These are phyloP conservation scores for Scheffersomyces lignicola DNA, from an alignment of 1,139 yeast species.

Conservation along the genomic window DNA sequence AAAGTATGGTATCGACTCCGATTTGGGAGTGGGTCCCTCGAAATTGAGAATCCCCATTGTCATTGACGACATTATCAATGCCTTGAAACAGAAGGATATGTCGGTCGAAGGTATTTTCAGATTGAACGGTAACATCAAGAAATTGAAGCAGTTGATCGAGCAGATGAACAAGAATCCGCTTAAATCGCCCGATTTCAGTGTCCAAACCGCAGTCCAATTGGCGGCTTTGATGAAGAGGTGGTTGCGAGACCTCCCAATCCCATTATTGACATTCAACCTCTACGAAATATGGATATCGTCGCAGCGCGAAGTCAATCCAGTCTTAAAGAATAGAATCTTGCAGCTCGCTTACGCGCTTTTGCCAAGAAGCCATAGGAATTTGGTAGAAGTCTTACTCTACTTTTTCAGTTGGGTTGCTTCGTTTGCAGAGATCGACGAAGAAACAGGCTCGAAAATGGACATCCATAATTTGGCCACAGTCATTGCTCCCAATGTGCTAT, in stretches of 20 bases:
- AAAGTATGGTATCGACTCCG: constrained; percentile 82
- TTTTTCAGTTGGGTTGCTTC: constrained; percentile 96
- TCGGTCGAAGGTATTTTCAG: constrained; percentile 96
- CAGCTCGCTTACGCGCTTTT: constrained; percentile 77
- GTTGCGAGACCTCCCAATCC: constrained; percentile 89
- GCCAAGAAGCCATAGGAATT: constrained; percentile 80
- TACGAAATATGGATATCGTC: constrained; percentile 83
- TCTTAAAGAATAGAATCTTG: constrained; percentile 54
- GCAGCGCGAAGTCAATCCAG: constrained; percentile 54
- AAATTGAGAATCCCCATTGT: constrained; percentile 81
- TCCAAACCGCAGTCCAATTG: constrained; percentile 85
- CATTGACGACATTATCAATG: constrained; percentile 80
- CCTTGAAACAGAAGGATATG: constrained; percentile 90
- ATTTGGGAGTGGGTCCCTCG: constrained; percentile 82
- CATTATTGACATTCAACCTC: constrained; percentile 74
- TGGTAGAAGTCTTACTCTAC: constrained; percentile 80
- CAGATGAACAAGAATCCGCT: constrained; percentile 75
- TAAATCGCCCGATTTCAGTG: constrained; percentile 67
- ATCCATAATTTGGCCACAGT: constrained; percentile 94
- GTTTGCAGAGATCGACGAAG: constrained; percentile 85
- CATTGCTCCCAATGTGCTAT: constrained; percentile 86
- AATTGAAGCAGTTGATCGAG: constrained; percentile 72
- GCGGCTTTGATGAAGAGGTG: constrained; percentile 94
- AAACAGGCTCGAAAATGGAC: constrained; percentile 95
- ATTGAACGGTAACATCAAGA: constrained; percentile 91